Evolutionary conservation across 257 asterid genomes (phyloP), one percentile per base, ranked within the genome.

Genomic region (Solanum etuberosum): DNA sequence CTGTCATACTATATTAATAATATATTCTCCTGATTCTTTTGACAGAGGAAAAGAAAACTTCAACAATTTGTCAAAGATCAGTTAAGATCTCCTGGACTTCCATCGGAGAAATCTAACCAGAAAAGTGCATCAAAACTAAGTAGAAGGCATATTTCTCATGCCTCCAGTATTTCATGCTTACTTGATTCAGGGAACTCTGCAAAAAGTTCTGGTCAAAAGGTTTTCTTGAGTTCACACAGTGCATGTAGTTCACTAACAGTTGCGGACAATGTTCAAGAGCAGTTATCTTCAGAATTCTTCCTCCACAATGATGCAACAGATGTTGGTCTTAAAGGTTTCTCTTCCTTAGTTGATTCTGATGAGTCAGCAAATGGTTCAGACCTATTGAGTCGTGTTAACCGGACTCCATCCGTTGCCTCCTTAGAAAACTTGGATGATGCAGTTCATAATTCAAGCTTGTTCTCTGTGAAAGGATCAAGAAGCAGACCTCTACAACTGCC

Each of bases 41-140:
- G 85, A 82, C 93, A 95, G 98, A 92, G 91, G 91, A 94, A 94
- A 88, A 91, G 96, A 82, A 94, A 93, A 90, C 93, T 95, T 59
- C 92, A 91, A 90, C 94, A 91, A 84, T 90, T 93, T 31, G 81
- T 91, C 87, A 94, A 91, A 76, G 91, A 90, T 86, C 89, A 88
- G 85, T 89, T 89, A 87, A 92, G 70, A 85, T 90, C 91, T 86
- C 85, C 92, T 70, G 90, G 78, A 72, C 77, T 88, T 87, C 81
- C 85, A 18, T 46, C 57, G 23, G 81, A 57, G 68, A 80, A 67
- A 84, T 88, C 91, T 59, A 88, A 91, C 89, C 92, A 90, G 80
- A 90, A 89, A 65, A 89, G 70, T 21, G 46, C 37, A 84, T 83
- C 84, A 85, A 93, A 92, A 86, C 67, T 71, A 83, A 87, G 90